Percentiles rank a stretch among this genome's conserved stretches.
phyloP scores from a whole-genome alignment of 106 monocot genomes.

The Dendrobium chrysotoxum region DNA sequence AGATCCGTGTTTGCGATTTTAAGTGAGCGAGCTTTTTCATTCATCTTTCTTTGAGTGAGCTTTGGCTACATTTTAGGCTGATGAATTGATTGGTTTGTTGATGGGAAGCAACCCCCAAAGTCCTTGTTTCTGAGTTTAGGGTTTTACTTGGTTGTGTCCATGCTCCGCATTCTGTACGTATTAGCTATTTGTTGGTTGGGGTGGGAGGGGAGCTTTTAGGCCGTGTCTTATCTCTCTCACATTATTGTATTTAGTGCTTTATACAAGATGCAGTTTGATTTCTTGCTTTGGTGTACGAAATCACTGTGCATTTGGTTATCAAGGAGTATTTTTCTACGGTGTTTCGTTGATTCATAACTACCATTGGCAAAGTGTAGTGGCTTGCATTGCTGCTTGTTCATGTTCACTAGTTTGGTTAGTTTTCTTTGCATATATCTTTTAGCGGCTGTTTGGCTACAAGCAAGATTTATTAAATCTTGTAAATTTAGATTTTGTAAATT shows the following conservation, averaged over 20 bases:
- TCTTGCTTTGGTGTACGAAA: neutral
- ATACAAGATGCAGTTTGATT: neutral
- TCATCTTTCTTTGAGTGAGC: neutral
- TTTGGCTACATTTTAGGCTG: neutral
- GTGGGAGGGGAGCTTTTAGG: neutral
- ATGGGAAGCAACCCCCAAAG: neutral
- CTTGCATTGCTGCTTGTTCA: no score
- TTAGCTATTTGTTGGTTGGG: neutral
- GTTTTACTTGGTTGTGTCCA: neutral
- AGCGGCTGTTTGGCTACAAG: no score
- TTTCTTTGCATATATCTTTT: no score
- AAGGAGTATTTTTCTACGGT: neutral
- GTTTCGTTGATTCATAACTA: neutral
- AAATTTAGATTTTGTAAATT: no score
- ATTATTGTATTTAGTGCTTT: neutral
- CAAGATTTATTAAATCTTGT: no score
- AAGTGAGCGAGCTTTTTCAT: conserved; percentile 12
- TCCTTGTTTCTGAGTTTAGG: neutral
- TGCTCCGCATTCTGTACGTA: neutral
- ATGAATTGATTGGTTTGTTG: neutral
- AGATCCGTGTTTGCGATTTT: conserved; percentile 31
- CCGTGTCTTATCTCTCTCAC: neutral
- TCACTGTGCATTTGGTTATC: neutral
- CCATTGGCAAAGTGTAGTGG: neutral
- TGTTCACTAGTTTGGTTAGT: no score